Conservation (phyloP, 2,329 filamentous ascomycete genomes). For the Trichoderma brevicompactum region DNA sequence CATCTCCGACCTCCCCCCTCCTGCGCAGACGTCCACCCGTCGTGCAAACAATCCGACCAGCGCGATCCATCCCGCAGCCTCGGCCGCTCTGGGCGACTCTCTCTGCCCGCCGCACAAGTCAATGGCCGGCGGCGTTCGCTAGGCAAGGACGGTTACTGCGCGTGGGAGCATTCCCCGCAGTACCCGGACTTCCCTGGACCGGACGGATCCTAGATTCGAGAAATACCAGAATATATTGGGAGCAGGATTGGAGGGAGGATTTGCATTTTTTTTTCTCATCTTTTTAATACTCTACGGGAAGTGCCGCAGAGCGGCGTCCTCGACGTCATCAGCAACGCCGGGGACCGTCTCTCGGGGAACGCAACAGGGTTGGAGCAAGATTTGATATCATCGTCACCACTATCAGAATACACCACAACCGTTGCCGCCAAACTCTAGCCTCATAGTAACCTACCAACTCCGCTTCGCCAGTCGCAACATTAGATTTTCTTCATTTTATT, state of each 20-base stretch:
- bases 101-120: slow-evolving; percentile 42
- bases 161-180: slow-evolving; percentile 63
- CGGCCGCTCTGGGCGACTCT: slow-evolving; percentile 24
- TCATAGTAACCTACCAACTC: neutral
- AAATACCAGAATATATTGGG: neutral
- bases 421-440: neutral
- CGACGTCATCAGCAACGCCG: slow-evolving; percentile 16
- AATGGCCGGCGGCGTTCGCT: slow-evolving; percentile 63
- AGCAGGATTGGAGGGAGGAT: slow-evolving; percentile 3
- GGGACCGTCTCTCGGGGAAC: slow-evolving; percentile 9
- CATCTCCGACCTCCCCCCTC: slow-evolving; percentile 20
- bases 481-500: neutral
- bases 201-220: slow-evolving; percentile 30
- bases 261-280: neutral
- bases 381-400: slow-evolving; percentile 14
- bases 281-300: neutral
- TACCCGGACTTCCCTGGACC: slow-evolving; percentile 47
- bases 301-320: slow-evolving; percentile 17
- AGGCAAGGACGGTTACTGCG: slow-evolving; percentile 60
- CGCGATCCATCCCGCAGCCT: slow-evolving; percentile 18
- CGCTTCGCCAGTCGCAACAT: neutral
- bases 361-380: neutral
- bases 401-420: neutral
- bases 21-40: slow-evolving; percentile 9
- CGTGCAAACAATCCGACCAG: slow-evolving; percentile 3